A percentile compares a stretch with the other conserved stretches of the same genome.
phyloP scores from a whole-genome alignment of 305 asterid genomes.

The Monarda citriodora region DNA sequence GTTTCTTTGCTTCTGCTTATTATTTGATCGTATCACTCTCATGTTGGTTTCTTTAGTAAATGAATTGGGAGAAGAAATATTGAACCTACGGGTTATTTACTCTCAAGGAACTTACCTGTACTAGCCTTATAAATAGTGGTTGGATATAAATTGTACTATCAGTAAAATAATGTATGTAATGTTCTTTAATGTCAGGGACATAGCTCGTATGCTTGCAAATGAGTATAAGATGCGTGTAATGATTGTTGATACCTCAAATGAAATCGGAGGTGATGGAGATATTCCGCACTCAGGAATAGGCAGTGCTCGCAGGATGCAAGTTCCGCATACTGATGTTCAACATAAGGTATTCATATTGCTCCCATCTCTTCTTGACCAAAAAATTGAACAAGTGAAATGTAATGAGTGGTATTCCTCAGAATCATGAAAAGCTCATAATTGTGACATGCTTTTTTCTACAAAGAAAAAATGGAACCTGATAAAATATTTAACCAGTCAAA shows the following conservation, averaged over 20 bases:
- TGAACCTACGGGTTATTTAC: too few relatives aligned
- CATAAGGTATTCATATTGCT: conserved; percentile 64
- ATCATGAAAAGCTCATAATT: neutral
- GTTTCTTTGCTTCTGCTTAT: too few relatives aligned
- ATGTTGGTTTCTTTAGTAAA: neutral
- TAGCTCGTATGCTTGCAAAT: conserved; percentile 96
- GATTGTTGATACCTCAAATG: conserved; percentile 98
- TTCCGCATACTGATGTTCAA: conserved; percentile 86
- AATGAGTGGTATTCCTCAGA: neutral
- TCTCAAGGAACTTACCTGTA: too few relatives aligned
- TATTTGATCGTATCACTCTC: too few relatives aligned
- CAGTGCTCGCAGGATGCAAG: conserved; percentile 97
- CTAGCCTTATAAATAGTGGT: conserved; percentile 9
- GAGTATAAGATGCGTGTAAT: conserved; percentile 91
- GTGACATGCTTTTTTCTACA: neutral
- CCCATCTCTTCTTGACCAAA: conserved; percentile 11
- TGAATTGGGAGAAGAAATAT: neutral
- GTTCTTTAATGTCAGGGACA: conserved; percentile 58
- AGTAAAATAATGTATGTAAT: conserved; percentile 16
- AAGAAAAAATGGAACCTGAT: neutral
- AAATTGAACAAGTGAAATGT: conserved; percentile 8
- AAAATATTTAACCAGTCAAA: neutral
- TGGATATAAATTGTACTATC: conserved; percentile 4
- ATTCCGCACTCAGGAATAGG: conserved; percentile 96
- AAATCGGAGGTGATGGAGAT: conserved; percentile 98